Evolutionary conservation across 2,329 filamentous ascomycete species (phyloP).

Genomic region (Verticillium dahliae): DNA sequence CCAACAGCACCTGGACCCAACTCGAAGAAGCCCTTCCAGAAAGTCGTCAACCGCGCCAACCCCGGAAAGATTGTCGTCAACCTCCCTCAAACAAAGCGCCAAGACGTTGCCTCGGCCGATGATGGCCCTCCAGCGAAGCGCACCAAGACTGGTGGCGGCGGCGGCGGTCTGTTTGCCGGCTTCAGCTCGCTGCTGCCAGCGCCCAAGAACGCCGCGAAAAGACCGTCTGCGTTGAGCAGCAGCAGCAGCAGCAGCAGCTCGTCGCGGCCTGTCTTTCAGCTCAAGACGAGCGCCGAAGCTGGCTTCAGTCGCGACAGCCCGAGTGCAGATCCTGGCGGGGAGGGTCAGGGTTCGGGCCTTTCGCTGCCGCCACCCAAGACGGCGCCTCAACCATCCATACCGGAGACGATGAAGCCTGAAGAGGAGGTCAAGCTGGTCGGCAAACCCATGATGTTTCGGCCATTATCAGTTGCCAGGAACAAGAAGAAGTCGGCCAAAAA

Average conservation of each 20-base stretch:
- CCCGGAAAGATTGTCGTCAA: conserved; percentile 79
- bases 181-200: conserved; percentile 85
- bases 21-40: conserved; percentile 60
- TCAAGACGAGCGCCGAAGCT: conserved; percentile 79
- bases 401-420: conserved; percentile 50
- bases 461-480: conserved; percentile 75
- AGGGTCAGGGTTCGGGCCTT: conserved; percentile 17
- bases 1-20: conserved; percentile 13
- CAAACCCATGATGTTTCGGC: conserved; percentile 82
- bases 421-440: conserved; percentile 63
- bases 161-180: conserved; percentile 62
- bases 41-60: conserved; percentile 75
- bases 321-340: background rate
- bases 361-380: conserved; percentile 34
- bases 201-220: conserved; percentile 56
- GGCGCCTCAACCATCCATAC: conserved; percentile 39
- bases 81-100: conserved; percentile 50
- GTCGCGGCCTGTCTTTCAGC: conserved; percentile 37
- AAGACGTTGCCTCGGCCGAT: conserved; percentile 23
- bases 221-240: conserved; percentile 22
- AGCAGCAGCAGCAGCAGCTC: conserved; percentile 13
- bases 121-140: conserved; percentile 66
- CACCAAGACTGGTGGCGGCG: conserved; percentile 40
- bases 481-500: conserved; percentile 54
- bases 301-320: conserved; percentile 64